These are phyloP conservation scores for Dictyophora rubrovolvata DNA, from an alignment of 768 basidiomycete species.

Conservation along the genomic window DNA sequence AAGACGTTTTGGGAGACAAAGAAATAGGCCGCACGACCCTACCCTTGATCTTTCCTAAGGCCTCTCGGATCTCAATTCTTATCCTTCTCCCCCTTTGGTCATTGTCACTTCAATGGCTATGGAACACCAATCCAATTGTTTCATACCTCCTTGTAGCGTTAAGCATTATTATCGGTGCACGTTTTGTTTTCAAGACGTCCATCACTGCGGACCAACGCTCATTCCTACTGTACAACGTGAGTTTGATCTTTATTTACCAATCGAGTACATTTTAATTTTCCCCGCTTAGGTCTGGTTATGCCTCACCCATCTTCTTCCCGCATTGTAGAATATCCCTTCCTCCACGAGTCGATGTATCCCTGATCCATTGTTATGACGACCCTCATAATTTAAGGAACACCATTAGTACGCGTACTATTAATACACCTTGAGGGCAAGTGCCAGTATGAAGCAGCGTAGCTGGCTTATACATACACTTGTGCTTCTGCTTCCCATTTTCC, in stretches of 20 bases:
- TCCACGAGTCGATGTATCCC: not conserved
- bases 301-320: slow-evolving; percentile 1
- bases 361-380: not conserved
- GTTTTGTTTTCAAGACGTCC: slow-evolving; percentile 23
- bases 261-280: not conserved
- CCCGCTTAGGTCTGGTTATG: slow-evolving; percentile 3
- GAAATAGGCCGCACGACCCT: slow-evolving; percentile 31
- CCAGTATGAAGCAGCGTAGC: too few relatives aligned
- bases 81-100: slow-evolving; percentile 10
- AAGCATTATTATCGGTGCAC: slow-evolving; percentile 17
- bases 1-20: slow-evolving; percentile 34
- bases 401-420: too few relatives aligned
- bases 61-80: slow-evolving; percentile 4
- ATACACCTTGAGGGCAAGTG: too few relatives aligned
- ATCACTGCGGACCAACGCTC: slow-evolving; percentile 24
- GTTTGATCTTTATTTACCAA: slow-evolving; percentile 9
- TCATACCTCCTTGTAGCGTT: slow-evolving; percentile 15
- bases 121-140: slow-evolving; percentile 1
- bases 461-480: too few relatives aligned
- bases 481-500: too few relatives aligned
- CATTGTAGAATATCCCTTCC: not conserved
- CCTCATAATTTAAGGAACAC: not conserved
- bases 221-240: slow-evolving; percentile 29
- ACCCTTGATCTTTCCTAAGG: slow-evolving; percentile 32
- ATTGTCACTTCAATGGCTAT: slow-evolving; percentile 3